These are phyloP conservation scores for Gossypium raimondii DNA, from an alignment of 345 rosid species.

Conservation along the genomic window DNA sequence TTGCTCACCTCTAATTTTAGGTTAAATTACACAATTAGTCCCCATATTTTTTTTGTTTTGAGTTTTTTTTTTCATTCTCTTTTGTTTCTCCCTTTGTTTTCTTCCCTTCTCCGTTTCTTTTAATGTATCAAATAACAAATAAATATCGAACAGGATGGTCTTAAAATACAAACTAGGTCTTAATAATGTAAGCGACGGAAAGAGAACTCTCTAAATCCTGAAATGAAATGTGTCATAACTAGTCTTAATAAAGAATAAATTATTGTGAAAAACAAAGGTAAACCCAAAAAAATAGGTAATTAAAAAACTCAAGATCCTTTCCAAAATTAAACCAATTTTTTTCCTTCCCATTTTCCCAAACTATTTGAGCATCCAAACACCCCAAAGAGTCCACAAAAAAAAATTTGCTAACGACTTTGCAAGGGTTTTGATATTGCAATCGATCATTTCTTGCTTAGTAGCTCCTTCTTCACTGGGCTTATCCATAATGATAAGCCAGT, in stretches of 20 bases:
- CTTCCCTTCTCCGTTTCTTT: no score
- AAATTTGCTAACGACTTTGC: slow-evolving; percentile 51
- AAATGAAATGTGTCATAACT: not conserved
- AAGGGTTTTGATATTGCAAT: slow-evolving; percentile 70
- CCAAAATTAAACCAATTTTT: not conserved
- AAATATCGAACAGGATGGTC: not conserved
- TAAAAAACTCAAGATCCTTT: not conserved
- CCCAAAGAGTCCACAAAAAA: not conserved
- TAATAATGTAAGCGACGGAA: not conserved
- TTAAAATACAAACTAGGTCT: not conserved
- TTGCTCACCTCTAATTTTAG: no score
- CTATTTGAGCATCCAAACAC: not conserved
- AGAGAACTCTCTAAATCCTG: not conserved
- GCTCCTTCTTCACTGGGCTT: slow-evolving; percentile 88
- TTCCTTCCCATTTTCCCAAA: not conserved
- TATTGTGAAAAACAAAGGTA: not conserved
- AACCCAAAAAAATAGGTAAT: not conserved
- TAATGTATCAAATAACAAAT: not conserved
- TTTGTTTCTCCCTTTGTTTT: no score
- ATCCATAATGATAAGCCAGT: slow-evolving; percentile 91
- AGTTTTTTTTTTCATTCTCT: no score
- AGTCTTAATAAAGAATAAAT: not conserved
- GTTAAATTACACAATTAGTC: no score
- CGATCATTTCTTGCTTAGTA: slow-evolving; percentile 89
- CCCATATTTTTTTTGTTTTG: no score